Evolutionary conservation across 495 filamentous ascomycete genomes (phyloP).

Genomic region (Cryomyces minteri): DNA sequence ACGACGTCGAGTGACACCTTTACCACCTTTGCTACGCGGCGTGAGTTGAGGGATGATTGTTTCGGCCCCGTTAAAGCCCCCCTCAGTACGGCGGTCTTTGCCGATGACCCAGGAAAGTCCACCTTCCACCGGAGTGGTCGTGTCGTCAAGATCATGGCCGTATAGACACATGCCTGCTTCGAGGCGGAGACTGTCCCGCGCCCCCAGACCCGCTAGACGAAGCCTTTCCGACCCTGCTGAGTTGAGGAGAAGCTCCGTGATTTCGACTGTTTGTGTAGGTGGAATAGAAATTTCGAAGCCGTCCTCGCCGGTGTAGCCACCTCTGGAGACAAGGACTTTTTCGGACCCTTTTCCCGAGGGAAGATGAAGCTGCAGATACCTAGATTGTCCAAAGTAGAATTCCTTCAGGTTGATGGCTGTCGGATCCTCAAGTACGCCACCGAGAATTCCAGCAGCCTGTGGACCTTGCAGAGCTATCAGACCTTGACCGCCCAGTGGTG

Average conservation of each 20-base stretch:
- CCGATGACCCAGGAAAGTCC: constrained; percentile 72
- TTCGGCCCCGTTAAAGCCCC: constrained; percentile 52
- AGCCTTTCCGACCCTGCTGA: constrained; percentile 40
- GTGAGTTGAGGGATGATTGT: constrained; percentile 53
- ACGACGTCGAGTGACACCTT: constrained; percentile 49
- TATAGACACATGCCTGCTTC: constrained; percentile 98
- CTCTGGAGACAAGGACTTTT: constrained; percentile 62
- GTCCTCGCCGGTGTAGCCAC: constrained; percentile 94
- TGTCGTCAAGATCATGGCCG: constrained; percentile 87
- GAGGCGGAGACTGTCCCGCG: constrained; percentile 77
- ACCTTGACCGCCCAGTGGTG: constrained; percentile 46
- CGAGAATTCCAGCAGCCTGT: constrained; percentile 43
- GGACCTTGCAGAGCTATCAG: constrained; percentile 84
- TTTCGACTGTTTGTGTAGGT: constrained; percentile 30
- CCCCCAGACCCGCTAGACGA: constrained; percentile 71
- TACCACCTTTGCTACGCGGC: constrained; percentile 45
- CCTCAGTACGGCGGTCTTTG: constrained; percentile 48
- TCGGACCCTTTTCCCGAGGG: constrained; percentile 24
- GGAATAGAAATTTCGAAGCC: constrained; percentile 91
- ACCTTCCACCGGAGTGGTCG: constrained; percentile 73
- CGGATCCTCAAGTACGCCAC: constrained; percentile 19
- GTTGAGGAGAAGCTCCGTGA: constrained; percentile 45
- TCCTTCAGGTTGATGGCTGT: constrained; percentile 37
- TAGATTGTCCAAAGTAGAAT: constrained; percentile 67
- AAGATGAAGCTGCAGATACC: constrained; percentile 33